Evolutionary conservation across 2,329 filamentous ascomycete species (phyloP).

Genomic region (Nannizzia gypsea): DNA sequence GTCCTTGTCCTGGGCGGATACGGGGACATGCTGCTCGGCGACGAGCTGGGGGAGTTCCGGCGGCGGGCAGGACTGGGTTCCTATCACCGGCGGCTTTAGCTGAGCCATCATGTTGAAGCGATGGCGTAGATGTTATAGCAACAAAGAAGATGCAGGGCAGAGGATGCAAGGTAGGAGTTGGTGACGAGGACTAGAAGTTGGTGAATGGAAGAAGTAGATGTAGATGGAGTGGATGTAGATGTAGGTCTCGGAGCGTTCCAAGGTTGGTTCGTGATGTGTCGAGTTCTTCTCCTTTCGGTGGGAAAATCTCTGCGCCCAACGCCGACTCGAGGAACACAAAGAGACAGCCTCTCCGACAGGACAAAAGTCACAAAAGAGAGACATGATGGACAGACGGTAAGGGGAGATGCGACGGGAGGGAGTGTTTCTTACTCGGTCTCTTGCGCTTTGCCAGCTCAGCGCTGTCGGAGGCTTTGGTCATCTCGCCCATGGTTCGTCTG

Average conservation of each 20-base stretch:
- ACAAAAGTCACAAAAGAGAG: neutral
- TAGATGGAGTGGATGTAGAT: neutral
- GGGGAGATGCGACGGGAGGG: neutral
- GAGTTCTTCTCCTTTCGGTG: no score
- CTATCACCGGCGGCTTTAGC: constrained; percentile 35
- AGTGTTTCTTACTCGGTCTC: constrained; percentile 10
- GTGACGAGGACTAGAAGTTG: neutral
- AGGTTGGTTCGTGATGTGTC: constrained; percentile 1
- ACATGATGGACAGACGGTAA: neutral
- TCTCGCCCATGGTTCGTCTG: neutral
- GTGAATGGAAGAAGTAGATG: no score
- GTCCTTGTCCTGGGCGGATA: constrained; percentile 77
- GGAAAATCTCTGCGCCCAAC: neutral
- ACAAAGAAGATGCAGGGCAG: no score
- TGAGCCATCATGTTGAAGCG: neutral
- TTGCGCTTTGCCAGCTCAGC: constrained; percentile 11
- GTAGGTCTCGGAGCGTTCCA: no score
- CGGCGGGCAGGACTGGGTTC: constrained; percentile 89
- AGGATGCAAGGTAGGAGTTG: neutral
- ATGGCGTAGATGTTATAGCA: neutral
- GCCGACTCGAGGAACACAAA: neutral
- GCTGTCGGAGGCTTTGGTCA: neutral
- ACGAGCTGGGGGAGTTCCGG: constrained; percentile 83
- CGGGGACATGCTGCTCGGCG: constrained; percentile 80
- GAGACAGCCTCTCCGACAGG: neutral